Base-by-base conservation (phyloP, 441 rosid species). In the Cnidoscolus chayamansa region DNA sequence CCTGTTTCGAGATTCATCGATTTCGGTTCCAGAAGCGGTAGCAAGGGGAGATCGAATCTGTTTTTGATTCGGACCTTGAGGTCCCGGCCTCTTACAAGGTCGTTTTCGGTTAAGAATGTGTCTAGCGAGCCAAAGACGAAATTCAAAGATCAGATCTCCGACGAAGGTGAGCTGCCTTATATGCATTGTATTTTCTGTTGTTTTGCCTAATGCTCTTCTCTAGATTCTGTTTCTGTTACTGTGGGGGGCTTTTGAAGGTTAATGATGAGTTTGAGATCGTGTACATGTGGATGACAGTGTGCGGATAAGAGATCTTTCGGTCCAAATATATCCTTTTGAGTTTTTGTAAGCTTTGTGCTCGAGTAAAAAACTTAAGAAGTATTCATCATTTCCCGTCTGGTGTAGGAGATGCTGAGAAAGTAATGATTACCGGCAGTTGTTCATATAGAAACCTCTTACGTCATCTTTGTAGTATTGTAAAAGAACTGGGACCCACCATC, bases 81-180 rank as follows among this genome's bases (percentile, higher is more conserved):
- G 64, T 31, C 76, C 40, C 79, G 75, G 11, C 73, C 75, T 5
- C 47, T 32, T 61, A 31, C 75, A 60, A 77, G 82, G 77, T 45
- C 73, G 71, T 74, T 72, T 43, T 65, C 67, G 13, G 84, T 84
- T 43, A 84, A 81, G 77, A 85, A 80, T 45, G 84, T 83, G 20
- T 86, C 85, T 48, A 83, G 86, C 60, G 84, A 86, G 68, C 85
- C 81, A 0, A 86, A 75, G 72, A 81, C 80, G 71, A 86, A 78
- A 56, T 58, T 73, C 3, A 68, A 74, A 10, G 87, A 84, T 65
- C 68, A 71, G 10, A 56, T 74, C 62, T 61, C 71, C 51, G 83
- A 81, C 73, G 81, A 83, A 80, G 88, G 88, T 85, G 54, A 40
- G 49, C 49, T 40, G 7, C 0, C 32, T 47, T 60, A 1, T 47